These are phyloP conservation scores for Anethum foeniculum DNA, from an alignment of 140 eudicot species.

Conservation along the genomic window DNA sequence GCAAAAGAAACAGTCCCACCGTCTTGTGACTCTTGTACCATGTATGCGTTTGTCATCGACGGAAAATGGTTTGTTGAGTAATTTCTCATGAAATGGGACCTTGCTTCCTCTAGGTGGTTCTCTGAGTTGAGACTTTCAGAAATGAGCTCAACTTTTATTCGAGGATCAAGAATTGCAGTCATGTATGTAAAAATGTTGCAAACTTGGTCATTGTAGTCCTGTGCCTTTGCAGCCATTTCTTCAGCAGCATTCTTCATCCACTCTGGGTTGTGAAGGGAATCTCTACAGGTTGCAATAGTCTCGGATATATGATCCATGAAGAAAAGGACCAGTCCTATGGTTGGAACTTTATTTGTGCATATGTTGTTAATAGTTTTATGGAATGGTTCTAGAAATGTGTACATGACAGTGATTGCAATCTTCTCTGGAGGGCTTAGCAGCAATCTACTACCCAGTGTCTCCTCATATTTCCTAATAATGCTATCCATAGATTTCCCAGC, in stretches of 20 bases:
- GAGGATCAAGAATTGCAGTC: constrained; percentile 87
- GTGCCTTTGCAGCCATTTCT: constrained; percentile 59
- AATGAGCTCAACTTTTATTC: constrained; percentile 78
- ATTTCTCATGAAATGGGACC: constrained; percentile 62
- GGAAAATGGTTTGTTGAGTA: constrained; percentile 56
- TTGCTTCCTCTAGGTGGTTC: constrained; percentile 65
- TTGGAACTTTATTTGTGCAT: constrained; percentile 62
- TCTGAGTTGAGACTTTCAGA: constrained; percentile 71
- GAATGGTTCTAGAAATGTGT: constrained; percentile 71
- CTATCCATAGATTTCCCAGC: constrained; percentile 72
- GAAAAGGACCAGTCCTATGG: constrained; percentile 79
- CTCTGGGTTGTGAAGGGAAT: constrained; percentile 74
- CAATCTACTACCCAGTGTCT: constrained; percentile 49
- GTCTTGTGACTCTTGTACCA: constrained; percentile 49
- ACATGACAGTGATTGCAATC: constrained; percentile 59
- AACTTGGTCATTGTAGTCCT: constrained; percentile 54
- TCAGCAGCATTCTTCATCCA: constrained; percentile 75
- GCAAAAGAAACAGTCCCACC: constrained; percentile 80
- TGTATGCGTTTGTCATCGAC: constrained; percentile 35
- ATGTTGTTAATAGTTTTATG: constrained; percentile 81
- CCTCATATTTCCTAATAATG: constrained; percentile 57
- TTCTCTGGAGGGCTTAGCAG: constrained; percentile 60
- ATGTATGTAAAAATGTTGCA: constrained; percentile 75
- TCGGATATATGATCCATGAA: constrained; percentile 96
- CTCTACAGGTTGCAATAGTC: constrained; percentile 56